These are phyloP conservation scores for Ajuga reptans DNA, from an alignment of 305 asterid genomes.

Conservation along the genomic window DNA sequence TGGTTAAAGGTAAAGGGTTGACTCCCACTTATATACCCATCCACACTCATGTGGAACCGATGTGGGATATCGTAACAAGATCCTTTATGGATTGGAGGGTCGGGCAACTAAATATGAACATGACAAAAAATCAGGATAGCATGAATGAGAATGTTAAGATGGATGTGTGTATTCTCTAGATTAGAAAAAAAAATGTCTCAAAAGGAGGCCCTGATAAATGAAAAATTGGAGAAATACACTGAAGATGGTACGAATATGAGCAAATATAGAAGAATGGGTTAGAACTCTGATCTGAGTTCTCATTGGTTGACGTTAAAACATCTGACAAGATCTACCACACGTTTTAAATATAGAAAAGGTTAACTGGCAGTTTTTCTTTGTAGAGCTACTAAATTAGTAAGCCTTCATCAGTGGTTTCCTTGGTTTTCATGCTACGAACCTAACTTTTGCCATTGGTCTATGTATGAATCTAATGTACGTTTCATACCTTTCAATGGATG, in stretches of 20 bases:
- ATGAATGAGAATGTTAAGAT: not conserved
- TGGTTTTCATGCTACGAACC: not conserved
- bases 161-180: not conserved
- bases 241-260: too few relatives aligned
- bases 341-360: not conserved
- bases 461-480: not conserved
- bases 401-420: not conserved
- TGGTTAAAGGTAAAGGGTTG: too few relatives aligned
- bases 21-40: too few relatives aligned
- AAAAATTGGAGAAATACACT: not conserved
- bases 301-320: not conserved
- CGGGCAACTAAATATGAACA: not conserved
- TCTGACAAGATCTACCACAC: not conserved
- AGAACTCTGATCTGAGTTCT: too few relatives aligned
- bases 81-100: not conserved
- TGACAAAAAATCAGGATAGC: not conserved
- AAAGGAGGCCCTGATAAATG: not conserved
- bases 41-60: too few relatives aligned
- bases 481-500: not conserved
- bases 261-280: too few relatives aligned
- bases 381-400: not conserved
- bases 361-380: not conserved
- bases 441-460: slow-evolving; percentile 1
- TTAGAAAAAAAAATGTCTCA: too few relatives aligned
- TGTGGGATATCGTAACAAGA: too few relatives aligned